Percentiles rank a stretch among this genome's conserved stretches.
phyloP scores from a whole-genome alignment of 805 yeast species.

The Debaryomyces prosopidis region DNA sequence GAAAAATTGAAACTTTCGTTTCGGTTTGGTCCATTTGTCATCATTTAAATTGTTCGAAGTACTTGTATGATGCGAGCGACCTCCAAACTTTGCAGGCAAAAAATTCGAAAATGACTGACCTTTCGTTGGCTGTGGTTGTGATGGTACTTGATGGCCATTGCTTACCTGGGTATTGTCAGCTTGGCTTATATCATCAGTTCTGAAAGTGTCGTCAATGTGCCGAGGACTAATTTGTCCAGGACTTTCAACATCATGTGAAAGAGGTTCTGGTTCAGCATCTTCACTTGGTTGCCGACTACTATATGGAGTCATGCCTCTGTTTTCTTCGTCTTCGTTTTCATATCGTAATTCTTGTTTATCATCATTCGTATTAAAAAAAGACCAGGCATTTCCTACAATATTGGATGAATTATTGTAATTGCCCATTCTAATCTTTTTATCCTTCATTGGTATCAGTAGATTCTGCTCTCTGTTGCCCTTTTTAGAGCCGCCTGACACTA shows the following conservation, averaged over 20 bases:
- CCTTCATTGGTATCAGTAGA: not conserved
- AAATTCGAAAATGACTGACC: slow-evolving; percentile 14
- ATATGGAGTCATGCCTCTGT: slow-evolving; percentile 11
- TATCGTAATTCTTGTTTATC: slow-evolving; percentile 38
- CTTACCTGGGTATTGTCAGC: not conserved
- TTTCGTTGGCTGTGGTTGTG: slow-evolving; percentile 2
- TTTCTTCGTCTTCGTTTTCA: slow-evolving; percentile 28
- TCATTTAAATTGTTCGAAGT: slow-evolving; percentile 8
- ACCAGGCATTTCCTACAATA: slow-evolving; percentile 31
- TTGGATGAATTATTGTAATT: slow-evolving; percentile 18
- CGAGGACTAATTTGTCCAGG: not conserved
- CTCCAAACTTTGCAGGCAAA: slow-evolving; percentile 12
- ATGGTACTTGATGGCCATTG: not conserved
- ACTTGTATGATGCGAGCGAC: slow-evolving; percentile 8
- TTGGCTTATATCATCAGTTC: not conserved
- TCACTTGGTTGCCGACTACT: not conserved
- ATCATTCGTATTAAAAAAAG: slow-evolving; percentile 24
- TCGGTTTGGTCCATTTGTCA: slow-evolving; percentile 18
- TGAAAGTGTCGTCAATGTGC: too few relatives aligned
- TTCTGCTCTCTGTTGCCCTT: not conserved
- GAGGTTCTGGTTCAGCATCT: not conserved
- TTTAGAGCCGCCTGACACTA: not conserved
- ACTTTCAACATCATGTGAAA: not conserved
- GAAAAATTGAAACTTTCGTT: slow-evolving; percentile 22
- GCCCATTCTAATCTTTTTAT: not conserved